Conservation (phyloP, 2,329 filamentous ascomycete genomes). For the Tolypocladium tundrense region DNA sequence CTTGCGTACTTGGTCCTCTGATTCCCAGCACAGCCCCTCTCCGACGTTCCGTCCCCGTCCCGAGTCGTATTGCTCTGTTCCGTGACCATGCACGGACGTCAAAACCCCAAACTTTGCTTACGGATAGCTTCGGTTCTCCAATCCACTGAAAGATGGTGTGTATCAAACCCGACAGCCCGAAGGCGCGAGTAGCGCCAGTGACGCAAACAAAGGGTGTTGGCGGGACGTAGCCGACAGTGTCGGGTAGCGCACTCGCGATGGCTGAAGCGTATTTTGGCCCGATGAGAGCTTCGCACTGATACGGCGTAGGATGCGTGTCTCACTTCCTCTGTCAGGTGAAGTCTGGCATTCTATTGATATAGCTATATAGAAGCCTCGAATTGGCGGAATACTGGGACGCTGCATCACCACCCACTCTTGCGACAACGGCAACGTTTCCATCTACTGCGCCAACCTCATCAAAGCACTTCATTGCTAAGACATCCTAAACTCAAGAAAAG, state of each 20-base stretch:
- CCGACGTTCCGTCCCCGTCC: too few species aligned
- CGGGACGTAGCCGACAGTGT: background rate
- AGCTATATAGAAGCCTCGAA: background rate
- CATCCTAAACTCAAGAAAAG: background rate
- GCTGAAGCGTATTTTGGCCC: background rate
- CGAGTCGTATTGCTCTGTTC: background rate
- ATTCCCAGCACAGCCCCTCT: too few species aligned
- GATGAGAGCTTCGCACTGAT: background rate
- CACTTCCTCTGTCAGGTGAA: too few species aligned
- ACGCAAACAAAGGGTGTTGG: background rate
- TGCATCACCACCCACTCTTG: background rate
- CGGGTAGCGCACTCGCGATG: background rate
- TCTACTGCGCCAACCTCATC: background rate
- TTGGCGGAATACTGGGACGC: background rate
- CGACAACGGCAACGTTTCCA: background rate
- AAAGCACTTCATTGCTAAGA: background rate
- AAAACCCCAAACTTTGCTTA: too few species aligned
- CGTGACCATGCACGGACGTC: background rate
- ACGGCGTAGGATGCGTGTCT: background rate
- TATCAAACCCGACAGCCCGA: background rate
- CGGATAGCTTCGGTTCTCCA: background rate
- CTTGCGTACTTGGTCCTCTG: too few species aligned
- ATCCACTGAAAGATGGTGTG: background rate
- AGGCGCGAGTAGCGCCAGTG: background rate
- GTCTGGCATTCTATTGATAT: background rate